Conservation (phyloP, 306 rosid species). For the Medicago truncatula region DNA sequence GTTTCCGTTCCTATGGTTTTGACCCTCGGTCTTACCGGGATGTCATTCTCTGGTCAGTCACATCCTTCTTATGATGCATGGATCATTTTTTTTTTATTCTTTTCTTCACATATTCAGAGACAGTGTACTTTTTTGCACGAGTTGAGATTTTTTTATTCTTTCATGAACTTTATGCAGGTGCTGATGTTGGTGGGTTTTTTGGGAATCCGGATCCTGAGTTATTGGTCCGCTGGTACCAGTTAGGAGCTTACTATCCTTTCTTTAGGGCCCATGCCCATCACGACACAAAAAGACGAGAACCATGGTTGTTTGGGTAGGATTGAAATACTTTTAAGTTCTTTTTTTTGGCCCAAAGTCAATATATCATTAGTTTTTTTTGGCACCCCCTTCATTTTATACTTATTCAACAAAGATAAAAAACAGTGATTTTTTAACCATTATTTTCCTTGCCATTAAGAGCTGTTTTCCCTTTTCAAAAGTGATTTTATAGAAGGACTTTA, state of each 20-base stretch:
- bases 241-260: slow-evolving; percentile 95
- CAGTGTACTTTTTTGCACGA: slow-evolving; percentile 42
- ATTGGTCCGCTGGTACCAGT: slow-evolving; percentile 95
- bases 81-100: slow-evolving; percentile 19
- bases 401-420: slow-evolving; percentile 6
- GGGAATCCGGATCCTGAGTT: slow-evolving; percentile 95
- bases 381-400: slow-evolving; percentile 14
- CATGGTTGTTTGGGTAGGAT: slow-evolving; percentile 97
- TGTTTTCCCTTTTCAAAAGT: not conserved
- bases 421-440: slow-evolving; percentile 10
- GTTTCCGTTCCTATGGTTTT: slow-evolving; percentile 92
- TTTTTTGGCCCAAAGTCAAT: slow-evolving; percentile 18
- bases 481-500: slow-evolving; percentile 8
- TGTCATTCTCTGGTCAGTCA: slow-evolving; percentile 76
- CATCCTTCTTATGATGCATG: slow-evolving; percentile 20
- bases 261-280: slow-evolving; percentile 97
- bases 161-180: slow-evolving; percentile 65
- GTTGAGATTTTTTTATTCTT: slow-evolving; percentile 39
- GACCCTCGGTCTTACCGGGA: slow-evolving; percentile 88
- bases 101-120: slow-evolving; percentile 10
- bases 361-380: slow-evolving; percentile 7
- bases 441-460: slow-evolving; percentile 13
- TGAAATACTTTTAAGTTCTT: slow-evolving; percentile 31
- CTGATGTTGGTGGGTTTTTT: slow-evolving; percentile 96
- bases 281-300: slow-evolving; percentile 97